Evolutionary conservation across 306 rosid species (phyloP).

Genomic region (Myrica gale): DNA sequence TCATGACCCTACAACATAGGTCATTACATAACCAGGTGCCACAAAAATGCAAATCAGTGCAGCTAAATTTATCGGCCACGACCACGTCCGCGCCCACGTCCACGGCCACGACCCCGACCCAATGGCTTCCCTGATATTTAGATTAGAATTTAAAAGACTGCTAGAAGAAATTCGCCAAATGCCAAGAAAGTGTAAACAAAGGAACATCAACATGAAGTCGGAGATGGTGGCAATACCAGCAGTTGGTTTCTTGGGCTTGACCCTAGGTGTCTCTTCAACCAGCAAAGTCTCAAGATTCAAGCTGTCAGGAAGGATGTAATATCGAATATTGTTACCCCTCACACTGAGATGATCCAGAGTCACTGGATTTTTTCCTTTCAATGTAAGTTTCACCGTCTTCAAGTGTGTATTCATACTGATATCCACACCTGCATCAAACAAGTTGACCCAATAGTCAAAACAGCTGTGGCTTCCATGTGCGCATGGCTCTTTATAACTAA

Average conservation of each 20-base stretch:
- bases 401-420: slow-evolving; percentile 88
- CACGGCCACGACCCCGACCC: slow-evolving; percentile 81
- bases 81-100: slow-evolving; percentile 85
- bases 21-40: slow-evolving; percentile 40
- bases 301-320: slow-evolving; percentile 75
- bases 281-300: slow-evolving; percentile 72
- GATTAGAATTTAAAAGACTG: slow-evolving; percentile 16
- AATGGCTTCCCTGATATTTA: slow-evolving; percentile 65
- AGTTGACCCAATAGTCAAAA: slow-evolving; percentile 32
- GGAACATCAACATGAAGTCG: background rate
- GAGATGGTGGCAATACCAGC: slow-evolving; percentile 54
- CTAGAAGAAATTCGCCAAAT: slow-evolving; percentile 1
- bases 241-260: slow-evolving; percentile 95
- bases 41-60: slow-evolving; percentile 34
- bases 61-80: slow-evolving; percentile 55
- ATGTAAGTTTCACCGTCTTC: slow-evolving; percentile 85
- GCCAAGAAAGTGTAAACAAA: background rate
- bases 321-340: slow-evolving; percentile 89
- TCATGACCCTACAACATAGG: slow-evolving; percentile 43
- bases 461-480: slow-evolving; percentile 3
- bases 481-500: background rate
- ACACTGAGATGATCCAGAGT: slow-evolving; percentile 94
- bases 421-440: slow-evolving; percentile 62
- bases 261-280: slow-evolving; percentile 79
- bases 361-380: slow-evolving; percentile 92